These are phyloP conservation scores for Fusarium marasasianum DNA, from an alignment of 2,329 filamentous ascomycete species.

Conservation along the genomic window DNA sequence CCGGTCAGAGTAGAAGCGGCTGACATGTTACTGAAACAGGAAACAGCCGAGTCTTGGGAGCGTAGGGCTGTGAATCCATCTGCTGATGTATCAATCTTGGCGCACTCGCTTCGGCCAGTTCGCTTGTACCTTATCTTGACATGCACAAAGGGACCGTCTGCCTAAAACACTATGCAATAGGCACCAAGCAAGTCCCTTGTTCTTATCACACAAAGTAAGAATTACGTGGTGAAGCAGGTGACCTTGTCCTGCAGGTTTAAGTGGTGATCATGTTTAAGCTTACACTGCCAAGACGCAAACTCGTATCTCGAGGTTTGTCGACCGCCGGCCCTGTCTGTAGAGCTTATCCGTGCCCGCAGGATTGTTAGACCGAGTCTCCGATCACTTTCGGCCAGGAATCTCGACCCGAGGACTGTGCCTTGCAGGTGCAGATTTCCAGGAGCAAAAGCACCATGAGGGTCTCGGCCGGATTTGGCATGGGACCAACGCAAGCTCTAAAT, in stretches of 20 bases:
- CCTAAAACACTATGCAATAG: not conserved
- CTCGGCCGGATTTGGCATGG: not conserved
- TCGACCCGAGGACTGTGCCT: slow-evolving; percentile 12
- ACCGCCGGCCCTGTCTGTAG: not conserved
- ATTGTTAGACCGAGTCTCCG: not conserved
- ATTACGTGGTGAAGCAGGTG: not conserved
- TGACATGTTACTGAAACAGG: not conserved
- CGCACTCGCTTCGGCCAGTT: not conserved
- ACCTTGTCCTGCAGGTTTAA: not conserved
- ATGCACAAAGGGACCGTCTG: not conserved
- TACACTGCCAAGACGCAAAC: slow-evolving; percentile 15
- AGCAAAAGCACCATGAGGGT: not conserved
- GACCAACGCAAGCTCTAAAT: not conserved
- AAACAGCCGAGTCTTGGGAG: not conserved
- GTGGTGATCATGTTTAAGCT: slow-evolving; percentile 3
- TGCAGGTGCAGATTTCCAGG: slow-evolving; percentile 1
- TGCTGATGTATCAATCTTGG: not conserved
- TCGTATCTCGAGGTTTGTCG: not conserved
- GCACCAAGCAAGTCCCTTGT: not conserved
- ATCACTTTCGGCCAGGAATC: not conserved
- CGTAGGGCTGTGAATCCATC: not conserved
- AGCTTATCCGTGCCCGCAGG: not conserved
- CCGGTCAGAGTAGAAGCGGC: not conserved
- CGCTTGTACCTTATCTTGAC: not conserved
- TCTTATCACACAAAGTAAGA: not conserved